These are phyloP conservation scores for Rutidosis leptorrhynchoides DNA, from an alignment of 129 eudicot genomes.

Conservation along the genomic window DNA sequence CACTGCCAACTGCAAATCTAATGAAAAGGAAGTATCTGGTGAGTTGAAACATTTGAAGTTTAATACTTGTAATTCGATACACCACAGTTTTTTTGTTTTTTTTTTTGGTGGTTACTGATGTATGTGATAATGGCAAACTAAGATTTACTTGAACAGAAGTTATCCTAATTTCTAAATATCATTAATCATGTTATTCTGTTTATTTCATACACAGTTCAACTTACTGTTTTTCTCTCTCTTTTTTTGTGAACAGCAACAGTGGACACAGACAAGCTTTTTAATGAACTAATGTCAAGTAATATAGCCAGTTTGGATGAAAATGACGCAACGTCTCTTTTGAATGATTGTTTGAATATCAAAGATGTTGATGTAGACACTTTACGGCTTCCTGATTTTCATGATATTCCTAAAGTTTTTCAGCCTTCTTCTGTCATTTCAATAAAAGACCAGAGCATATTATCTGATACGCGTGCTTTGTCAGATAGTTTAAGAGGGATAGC, in stretches of 20 bases:
- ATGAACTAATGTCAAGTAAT: constrained; percentile 49
- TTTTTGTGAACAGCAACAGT: constrained; percentile 38
- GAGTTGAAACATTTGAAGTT: constrained; percentile 26
- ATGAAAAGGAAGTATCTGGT: constrained; percentile 45
- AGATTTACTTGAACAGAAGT: background rate
- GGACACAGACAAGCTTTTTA: constrained; percentile 39
- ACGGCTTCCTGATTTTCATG: constrained; percentile 44
- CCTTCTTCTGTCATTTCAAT: constrained; percentile 28
- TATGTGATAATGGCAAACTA: background rate
- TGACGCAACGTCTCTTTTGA: constrained; percentile 43
- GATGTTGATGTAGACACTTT: constrained; percentile 39
- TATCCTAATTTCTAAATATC: background rate
- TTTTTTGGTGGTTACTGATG: background rate
- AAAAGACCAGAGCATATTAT: constrained; percentile 25
- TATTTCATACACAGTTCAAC: constrained; percentile 12
- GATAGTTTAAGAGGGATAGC: constrained; percentile 32
- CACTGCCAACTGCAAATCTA: constrained; percentile 22
- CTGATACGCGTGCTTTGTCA: constrained; percentile 18
- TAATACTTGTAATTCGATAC: background rate
- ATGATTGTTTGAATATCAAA: constrained; percentile 60
- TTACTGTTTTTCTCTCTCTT: constrained; percentile 15
- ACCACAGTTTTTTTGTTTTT: background rate
- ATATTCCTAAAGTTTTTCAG: constrained; percentile 31
- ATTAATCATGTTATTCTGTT: background rate
- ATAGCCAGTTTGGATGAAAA: constrained; percentile 47